phyloP scores from a whole-genome alignment of 495 filamentous ascomycete species.

The Chlorociboria aeruginascens region DNA sequence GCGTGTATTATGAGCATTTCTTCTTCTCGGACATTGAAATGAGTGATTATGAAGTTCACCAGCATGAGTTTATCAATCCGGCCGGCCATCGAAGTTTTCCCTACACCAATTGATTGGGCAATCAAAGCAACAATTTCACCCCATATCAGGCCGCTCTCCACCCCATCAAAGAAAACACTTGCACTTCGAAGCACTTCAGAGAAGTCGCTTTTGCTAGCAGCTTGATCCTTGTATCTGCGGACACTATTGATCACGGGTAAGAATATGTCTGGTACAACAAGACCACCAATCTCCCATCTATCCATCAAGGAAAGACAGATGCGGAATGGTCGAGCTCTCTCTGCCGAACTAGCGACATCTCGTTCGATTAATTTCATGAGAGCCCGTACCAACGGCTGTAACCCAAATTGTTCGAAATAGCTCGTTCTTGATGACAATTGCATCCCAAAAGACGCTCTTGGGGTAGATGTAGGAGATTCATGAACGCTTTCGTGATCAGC shows the following conservation, averaged over 20 bases:
- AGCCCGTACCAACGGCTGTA: conserved; percentile 60
- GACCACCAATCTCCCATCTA: conserved; percentile 87
- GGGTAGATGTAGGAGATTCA: conserved; percentile 16
- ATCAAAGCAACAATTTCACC: conserved; percentile 57
- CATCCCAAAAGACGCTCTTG: conserved; percentile 34
- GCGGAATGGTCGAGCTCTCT: conserved; percentile 77
- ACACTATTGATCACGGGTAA: conserved; percentile 73
- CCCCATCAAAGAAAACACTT: conserved; percentile 91
- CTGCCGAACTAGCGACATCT: conserved; percentile 39
- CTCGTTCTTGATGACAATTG: conserved; percentile 39
- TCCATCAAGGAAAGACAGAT: conserved; percentile 96
- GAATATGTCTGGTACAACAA: conserved; percentile 80
- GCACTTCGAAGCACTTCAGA: conserved; percentile 86
- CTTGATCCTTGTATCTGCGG: conserved; percentile 49
- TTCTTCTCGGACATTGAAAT: conserved; percentile 92
- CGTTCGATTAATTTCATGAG: conserved; percentile 63
- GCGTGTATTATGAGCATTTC: conserved; percentile 87
- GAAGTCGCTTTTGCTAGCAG: conserved; percentile 51
- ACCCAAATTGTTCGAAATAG: conserved; percentile 74
- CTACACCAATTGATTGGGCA: conserved; percentile 40
- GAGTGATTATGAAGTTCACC: conserved; percentile 66
- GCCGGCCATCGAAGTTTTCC: conserved; percentile 26
- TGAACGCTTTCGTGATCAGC: conserved; percentile 26
- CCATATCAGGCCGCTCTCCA: conserved; percentile 90
- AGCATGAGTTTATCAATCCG: conserved; percentile 51